Evolutionary conservation across 495 filamentous ascomycete genomes (phyloP).

Genomic region (Aspergillus leporis): DNA sequence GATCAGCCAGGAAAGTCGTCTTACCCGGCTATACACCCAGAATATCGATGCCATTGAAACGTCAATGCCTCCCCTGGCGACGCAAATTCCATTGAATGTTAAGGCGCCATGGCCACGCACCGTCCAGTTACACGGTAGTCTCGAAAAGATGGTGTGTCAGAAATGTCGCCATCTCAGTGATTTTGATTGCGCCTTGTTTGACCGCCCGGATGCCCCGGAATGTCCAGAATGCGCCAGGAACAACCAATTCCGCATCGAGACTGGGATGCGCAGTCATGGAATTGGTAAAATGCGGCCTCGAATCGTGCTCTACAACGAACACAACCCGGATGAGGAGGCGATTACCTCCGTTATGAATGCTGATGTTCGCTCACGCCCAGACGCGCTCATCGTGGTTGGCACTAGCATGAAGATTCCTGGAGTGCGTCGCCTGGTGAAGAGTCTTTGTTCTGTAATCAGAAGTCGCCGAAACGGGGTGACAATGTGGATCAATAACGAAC

Average conservation of each 20-base stretch:
- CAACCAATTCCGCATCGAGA: slow-evolving; percentile 74
- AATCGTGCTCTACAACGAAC: slow-evolving; percentile 96
- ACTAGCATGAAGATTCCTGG: slow-evolving; percentile 95
- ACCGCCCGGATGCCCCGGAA: slow-evolving; percentile 78
- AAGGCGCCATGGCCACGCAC: slow-evolving; percentile 93
- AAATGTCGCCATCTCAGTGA: slow-evolving; percentile 79
- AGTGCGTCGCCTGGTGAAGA: slow-evolving; percentile 82
- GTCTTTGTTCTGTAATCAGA: slow-evolving; percentile 81
- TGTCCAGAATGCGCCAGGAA: slow-evolving; percentile 74
- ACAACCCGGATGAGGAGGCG: slow-evolving; percentile 92
- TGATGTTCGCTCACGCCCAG: slow-evolving; percentile 81
- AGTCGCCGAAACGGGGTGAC: slow-evolving; percentile 83
- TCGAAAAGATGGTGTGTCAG: slow-evolving; percentile 93
- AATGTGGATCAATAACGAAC: slow-evolving; percentile 91
- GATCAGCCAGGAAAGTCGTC: slow-evolving; percentile 80
- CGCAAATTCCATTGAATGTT: slow-evolving; percentile 66
- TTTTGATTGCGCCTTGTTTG: slow-evolving; percentile 78
- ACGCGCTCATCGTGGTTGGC: slow-evolving; percentile 90
- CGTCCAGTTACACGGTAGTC: slow-evolving; percentile 90
- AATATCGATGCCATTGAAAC: slow-evolving; percentile 97
- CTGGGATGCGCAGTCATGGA: slow-evolving; percentile 90
- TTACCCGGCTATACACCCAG: slow-evolving; percentile 92
- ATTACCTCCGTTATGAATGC: slow-evolving; percentile 86
- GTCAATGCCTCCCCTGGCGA: slow-evolving; percentile 74
- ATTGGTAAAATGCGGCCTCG: slow-evolving; percentile 87